phyloP scores from a whole-genome alignment of 2,329 filamentous ascomycete genomes.

The Colletotrichum somersetense region DNA sequence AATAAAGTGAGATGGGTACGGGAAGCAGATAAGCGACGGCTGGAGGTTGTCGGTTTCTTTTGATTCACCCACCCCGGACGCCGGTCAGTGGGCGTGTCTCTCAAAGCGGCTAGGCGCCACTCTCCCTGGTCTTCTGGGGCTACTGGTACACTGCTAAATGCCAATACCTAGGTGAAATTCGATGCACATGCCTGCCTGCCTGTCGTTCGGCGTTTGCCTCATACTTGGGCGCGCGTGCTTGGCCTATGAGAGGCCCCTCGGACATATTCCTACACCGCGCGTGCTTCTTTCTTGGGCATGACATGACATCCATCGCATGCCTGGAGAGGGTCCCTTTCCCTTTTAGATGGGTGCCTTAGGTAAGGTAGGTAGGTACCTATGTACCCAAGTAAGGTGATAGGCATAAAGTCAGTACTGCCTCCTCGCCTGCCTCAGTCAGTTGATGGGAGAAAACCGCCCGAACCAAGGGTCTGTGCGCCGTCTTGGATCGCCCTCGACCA shows the following conservation, averaged over 20 bases:
- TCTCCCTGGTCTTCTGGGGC: neutral
- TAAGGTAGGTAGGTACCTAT: neutral
- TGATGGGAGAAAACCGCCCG: constrained; percentile 1
- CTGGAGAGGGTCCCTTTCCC: neutral
- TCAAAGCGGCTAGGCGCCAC: neutral
- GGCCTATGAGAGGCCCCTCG: neutral
- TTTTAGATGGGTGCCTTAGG: neutral
- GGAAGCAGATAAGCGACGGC: neutral
- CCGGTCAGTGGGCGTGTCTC: neutral
- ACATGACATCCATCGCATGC: neutral
- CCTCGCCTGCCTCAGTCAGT: neutral
- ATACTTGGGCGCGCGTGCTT: neutral
- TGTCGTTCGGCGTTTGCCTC: neutral
- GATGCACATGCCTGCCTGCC: neutral
- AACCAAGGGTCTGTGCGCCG: constrained; percentile 32
- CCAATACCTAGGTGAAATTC: neutral
- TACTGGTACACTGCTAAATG: no score
- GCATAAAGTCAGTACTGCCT: neutral
- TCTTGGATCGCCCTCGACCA: constrained; percentile 3
- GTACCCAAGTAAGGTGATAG: no score
- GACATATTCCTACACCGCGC: neutral
- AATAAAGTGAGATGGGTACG: neutral
- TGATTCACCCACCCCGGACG: neutral
- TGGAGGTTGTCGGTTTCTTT: neutral
- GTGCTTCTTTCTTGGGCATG: neutral